Evolutionary conservation across 164 flowering plant genomes (phyloP).

Genomic region (Chloranthus sessilifolius): DNA sequence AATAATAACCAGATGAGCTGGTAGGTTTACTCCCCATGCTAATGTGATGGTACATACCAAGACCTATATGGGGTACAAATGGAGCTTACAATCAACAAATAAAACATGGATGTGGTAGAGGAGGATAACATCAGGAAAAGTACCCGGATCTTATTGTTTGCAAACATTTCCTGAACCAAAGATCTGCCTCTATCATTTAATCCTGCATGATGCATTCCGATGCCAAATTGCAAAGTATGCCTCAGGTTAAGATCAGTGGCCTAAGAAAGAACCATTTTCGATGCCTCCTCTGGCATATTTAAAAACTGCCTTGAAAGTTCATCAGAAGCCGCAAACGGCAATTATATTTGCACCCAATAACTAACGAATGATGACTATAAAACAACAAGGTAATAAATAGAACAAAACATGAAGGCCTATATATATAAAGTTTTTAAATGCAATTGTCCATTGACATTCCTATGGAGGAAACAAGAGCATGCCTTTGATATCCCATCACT

Average conservation of each 20-base stretch:
- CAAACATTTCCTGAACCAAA: slow-evolving; percentile 84
- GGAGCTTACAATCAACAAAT: background rate
- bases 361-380: too few species aligned
- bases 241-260: slow-evolving; percentile 78
- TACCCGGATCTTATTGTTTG: slow-evolving; percentile 89
- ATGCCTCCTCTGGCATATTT: slow-evolving; percentile 60
- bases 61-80: slow-evolving; percentile 35
- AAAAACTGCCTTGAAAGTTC: slow-evolving; percentile 79
- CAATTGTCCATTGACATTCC: too few species aligned
- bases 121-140: too few species aligned
- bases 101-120: too few species aligned
- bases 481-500: slow-evolving; percentile 86
- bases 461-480: slow-evolving; percentile 18
- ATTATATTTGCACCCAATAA: slow-evolving; percentile 11
- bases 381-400: too few species aligned
- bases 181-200: slow-evolving; percentile 84
- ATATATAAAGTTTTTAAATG: too few species aligned
- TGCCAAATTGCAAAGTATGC: slow-evolving; percentile 88
- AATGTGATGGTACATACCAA: slow-evolving; percentile 93
- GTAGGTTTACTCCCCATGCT: slow-evolving; percentile 98
- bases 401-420: too few species aligned
- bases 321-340: slow-evolving; percentile 87
- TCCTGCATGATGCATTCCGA: slow-evolving; percentile 95
- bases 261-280: slow-evolving; percentile 87
- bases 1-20: slow-evolving; percentile 89